Percentiles rank a stretch among this genome's conserved stretches.
Conservation (phyloP, 306 rosid species). For the Acacia confusa region DNA sequence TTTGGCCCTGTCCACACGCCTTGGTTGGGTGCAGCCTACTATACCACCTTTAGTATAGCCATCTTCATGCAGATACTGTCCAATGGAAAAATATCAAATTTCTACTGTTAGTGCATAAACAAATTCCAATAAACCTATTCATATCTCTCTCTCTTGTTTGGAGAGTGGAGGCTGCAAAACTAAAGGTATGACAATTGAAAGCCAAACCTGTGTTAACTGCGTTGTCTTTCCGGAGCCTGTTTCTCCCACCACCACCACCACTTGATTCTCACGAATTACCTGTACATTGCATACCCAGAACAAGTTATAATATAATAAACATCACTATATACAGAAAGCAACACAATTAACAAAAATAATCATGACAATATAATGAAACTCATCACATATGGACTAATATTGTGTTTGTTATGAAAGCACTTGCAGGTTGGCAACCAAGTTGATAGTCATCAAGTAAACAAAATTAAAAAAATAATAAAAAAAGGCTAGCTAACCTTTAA, state of each 20-base stretch:
- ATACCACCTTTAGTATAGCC: constrained; percentile 78
- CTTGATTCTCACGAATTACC: constrained; percentile 95
- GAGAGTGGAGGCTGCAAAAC: neutral
- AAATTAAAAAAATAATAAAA: constrained; percentile 14
- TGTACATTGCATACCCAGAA: constrained; percentile 37
- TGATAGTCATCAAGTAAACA: neutral
- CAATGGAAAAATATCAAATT: constrained; percentile 39
- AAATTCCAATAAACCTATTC: constrained; percentile 2
- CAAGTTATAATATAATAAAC: constrained; percentile 16
- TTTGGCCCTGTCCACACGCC: constrained; percentile 98
- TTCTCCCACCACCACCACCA: constrained; percentile 94
- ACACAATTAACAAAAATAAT: neutral
- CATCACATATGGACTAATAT: neutral
- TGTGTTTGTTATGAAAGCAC: neutral
- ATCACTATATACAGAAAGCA: constrained; percentile 10
- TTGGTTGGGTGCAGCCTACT: constrained; percentile 97
- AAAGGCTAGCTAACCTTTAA: constrained; percentile 70
- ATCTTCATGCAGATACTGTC: constrained; percentile 91
- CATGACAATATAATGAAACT: constrained; percentile 7
- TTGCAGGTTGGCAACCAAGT: neutral
- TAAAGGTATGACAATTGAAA: neutral
- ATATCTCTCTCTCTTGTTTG: neutral
- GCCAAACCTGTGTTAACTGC: constrained; percentile 84
- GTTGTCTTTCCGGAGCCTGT: constrained; percentile 99
- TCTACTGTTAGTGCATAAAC: constrained; percentile 7